phyloP scores from a whole-genome alignment of 257 asterid genomes.

The Phtheirospermum japonicum region DNA sequence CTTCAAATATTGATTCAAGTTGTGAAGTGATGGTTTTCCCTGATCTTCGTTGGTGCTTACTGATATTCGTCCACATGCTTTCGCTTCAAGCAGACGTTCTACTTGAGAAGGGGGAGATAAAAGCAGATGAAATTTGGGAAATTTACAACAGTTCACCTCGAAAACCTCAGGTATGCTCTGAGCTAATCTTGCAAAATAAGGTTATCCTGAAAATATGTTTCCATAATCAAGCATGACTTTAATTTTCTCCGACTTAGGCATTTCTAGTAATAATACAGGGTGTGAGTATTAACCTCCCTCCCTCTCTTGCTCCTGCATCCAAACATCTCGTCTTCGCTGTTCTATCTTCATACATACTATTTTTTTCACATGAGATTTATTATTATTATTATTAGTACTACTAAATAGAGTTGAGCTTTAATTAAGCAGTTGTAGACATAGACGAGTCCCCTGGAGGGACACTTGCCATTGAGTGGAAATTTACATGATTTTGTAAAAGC shows the following conservation, averaged over 20 bases:
- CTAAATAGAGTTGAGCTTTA: too few species aligned
- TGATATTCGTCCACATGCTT: slow-evolving; percentile 30
- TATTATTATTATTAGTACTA: neutral
- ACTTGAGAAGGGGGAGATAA: slow-evolving; percentile 83
- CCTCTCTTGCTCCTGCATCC: too few species aligned
- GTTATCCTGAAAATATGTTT: slow-evolving; percentile 15
- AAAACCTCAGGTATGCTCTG: slow-evolving; percentile 63
- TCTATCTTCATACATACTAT: slow-evolving; percentile 7
- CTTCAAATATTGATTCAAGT: slow-evolving; percentile 16
- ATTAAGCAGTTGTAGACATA: neutral
- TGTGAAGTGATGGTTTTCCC: slow-evolving; percentile 17
- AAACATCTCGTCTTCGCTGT: slow-evolving; percentile 1
- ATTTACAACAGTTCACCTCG: slow-evolving; percentile 63
- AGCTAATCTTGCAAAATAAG: slow-evolving; percentile 16
- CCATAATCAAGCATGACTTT: slow-evolving; percentile 16
- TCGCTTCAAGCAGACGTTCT: slow-evolving; percentile 62
- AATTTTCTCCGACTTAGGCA: slow-evolving; percentile 5
- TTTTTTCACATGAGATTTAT: neutral
- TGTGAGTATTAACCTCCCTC: slow-evolving; percentile 4
- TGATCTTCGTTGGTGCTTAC: slow-evolving; percentile 22
- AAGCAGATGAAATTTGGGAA: slow-evolving; percentile 81
- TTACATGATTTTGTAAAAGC: slow-evolving; percentile 2
- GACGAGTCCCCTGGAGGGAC: neutral
- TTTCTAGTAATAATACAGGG: slow-evolving; percentile 2
- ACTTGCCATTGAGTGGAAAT: slow-evolving; percentile 13